Percentiles rank a stretch among this genome's conserved stretches.
These are phyloP conservation scores for Serpula lacrymans DNA, from an alignment of 768 basidiomycete species.

Conservation along the genomic window DNA sequence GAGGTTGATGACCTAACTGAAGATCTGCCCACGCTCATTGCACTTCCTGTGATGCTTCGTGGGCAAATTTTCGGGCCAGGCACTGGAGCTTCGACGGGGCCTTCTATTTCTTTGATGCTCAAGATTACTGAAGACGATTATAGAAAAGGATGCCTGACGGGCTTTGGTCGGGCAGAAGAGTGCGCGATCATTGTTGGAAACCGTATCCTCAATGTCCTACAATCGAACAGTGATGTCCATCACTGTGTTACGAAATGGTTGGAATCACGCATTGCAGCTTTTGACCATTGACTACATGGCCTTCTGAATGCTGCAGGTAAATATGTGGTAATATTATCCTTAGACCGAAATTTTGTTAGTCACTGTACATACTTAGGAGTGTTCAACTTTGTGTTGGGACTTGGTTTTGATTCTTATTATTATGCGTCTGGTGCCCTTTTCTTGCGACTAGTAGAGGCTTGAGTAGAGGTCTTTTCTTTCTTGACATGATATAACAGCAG, in stretches of 20 bases:
- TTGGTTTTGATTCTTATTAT: too few relatives aligned
- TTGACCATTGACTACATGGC: constrained; percentile 18
- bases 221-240: constrained; percentile 26
- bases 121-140: constrained; percentile 62
- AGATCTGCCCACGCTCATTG: constrained; percentile 71
- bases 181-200: constrained; percentile 58
- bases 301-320: not conserved
- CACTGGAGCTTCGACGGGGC: not conserved
- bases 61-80: constrained; percentile 25
- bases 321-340: too few relatives aligned
- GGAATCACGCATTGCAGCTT: constrained; percentile 22
- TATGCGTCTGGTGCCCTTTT: too few relatives aligned
- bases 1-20: constrained; percentile 54
- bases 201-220: constrained; percentile 52
- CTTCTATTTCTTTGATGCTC: constrained; percentile 47
- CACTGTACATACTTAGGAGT: too few relatives aligned
- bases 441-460: too few relatives aligned
- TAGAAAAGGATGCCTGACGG: constrained; percentile 62
- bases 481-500: too few relatives aligned
- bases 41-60: constrained; percentile 64
- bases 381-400: too few relatives aligned
- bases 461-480: too few relatives aligned
- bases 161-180: constrained; percentile 78
- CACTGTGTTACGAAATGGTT: constrained; percentile 43
- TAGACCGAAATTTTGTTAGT: too few relatives aligned